Evolutionary conservation across 345 rosid species (phyloP).

Genomic region (Eucalyptus lansdowneana): DNA sequence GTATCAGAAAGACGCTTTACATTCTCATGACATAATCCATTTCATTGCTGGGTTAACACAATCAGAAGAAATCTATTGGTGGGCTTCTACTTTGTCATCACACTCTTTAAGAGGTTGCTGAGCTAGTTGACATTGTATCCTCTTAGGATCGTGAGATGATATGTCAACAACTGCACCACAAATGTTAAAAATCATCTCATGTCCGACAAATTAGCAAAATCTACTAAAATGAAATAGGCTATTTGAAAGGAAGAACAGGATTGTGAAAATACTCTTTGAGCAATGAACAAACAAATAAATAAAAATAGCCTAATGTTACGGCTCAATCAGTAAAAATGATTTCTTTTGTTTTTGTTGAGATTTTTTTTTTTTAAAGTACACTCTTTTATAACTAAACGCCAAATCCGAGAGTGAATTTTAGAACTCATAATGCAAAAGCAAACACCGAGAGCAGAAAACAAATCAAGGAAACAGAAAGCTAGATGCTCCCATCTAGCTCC

Average conservation of each 20-base stretch:
- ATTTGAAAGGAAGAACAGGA: too few species aligned
- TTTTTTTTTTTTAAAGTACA: too few species aligned
- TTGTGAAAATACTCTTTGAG: too few species aligned
- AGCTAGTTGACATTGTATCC: fast-evolving
- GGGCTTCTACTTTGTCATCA: slow-evolving; percentile 10
- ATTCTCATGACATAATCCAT: not conserved
- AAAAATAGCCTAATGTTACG: not conserved
- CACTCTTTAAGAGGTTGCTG: fast-evolving
- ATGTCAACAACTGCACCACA: too few species aligned
- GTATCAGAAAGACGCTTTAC: not conserved
- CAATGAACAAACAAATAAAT: too few species aligned
- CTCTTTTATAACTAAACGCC: not conserved
- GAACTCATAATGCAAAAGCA: not conserved
- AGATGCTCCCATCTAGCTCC: too few species aligned
- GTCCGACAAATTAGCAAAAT: too few species aligned
- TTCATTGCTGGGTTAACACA: not conserved
- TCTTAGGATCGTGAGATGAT: too few species aligned
- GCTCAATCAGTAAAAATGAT: not conserved
- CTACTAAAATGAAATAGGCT: too few species aligned
- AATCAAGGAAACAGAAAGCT: too few species aligned
- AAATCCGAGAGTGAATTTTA: not conserved
- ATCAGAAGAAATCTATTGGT: too few species aligned
- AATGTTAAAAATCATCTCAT: too few species aligned
- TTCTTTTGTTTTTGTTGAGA: not conserved
- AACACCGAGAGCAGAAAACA: not conserved